These are phyloP conservation scores for Yamadazyma triangularis DNA, from an alignment of 1,139 yeast species.

Conservation along the genomic window DNA sequence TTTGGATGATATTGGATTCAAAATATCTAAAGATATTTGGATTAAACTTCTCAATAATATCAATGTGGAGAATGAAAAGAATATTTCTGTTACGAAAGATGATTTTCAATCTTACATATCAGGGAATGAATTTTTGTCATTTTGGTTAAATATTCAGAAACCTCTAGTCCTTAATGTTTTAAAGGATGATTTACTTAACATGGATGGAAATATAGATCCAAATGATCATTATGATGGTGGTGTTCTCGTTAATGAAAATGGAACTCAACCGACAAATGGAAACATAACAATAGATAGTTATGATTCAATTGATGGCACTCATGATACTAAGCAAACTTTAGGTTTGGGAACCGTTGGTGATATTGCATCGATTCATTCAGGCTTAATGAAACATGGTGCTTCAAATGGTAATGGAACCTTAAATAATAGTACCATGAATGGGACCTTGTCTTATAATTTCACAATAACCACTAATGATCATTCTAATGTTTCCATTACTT, in stretches of 20 bases:
- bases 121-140: slow-evolving; percentile 26
- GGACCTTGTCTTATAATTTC: neutral
- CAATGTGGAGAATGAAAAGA: slow-evolving; percentile 3
- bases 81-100: slow-evolving; percentile 12
- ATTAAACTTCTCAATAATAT: slow-evolving; percentile 15
- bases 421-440: neutral
- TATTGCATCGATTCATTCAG: slow-evolving; percentile 41
- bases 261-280: slow-evolving; percentile 1
- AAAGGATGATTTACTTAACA: slow-evolving; percentile 6
- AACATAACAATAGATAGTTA: slow-evolving; percentile 3
- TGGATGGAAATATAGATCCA: slow-evolving; percentile 1
- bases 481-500: slow-evolving; percentile 21
- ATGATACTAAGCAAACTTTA: slow-evolving; percentile 11
- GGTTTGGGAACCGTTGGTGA: slow-evolving; percentile 43
- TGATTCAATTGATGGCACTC: neutral
- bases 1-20: slow-evolving; percentile 23
- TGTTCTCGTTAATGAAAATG: slow-evolving; percentile 1
- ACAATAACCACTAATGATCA: slow-evolving; percentile 9
- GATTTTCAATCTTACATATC: slow-evolving; percentile 27
- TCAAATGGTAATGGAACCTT: neutral
- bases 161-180: slow-evolving; percentile 16
- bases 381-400: slow-evolving; percentile 15
- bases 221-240: no score
- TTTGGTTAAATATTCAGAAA: slow-evolving; percentile 33
- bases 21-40: slow-evolving; percentile 29